Evolutionary conservation across 805 yeast genomes (phyloP), one percentile per base, ranked within the genome.

Genomic region (Wickerhamomyces subpelliculosus): DNA sequence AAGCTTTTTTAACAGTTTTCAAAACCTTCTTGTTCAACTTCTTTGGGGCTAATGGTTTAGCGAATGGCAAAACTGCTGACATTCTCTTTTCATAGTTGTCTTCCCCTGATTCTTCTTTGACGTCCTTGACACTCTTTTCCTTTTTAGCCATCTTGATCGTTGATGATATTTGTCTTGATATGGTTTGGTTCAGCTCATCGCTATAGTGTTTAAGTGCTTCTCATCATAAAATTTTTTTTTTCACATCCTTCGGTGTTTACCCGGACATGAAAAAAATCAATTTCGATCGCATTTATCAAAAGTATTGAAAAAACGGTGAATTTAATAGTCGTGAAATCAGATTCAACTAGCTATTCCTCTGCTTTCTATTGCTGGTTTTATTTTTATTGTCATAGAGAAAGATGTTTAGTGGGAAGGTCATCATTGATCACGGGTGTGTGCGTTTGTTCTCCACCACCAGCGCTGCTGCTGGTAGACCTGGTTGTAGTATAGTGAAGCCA

Each of bases 1-100:
- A 88, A 9, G 98, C 97, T 64, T 87, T 90, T 75, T 93, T 93
- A 47, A 93, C 94, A 32, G 96, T 86, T 69, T 93, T 93, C 58
- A 94, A 75, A 14, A 90, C 82, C 66, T 90, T 93, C 68, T 93
- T 93, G 72, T 93, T 93, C 60, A 90, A 70, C 64, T 93, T 93
- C 70, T 93, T 93, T 32, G 96, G 78, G 13, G 99, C 99, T 52
- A 93, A 73, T 43, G 99, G 99, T 56, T 78, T 71, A 38, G 98
- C 96, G 64, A 93, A 90, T 39, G 96, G 83, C 50, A 93, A 72
- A 41, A 84, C 78, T 17, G 96, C 97, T 36, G 95, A 81, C 65
- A 93, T 66, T 66, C 97, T 80, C 57, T 74, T 73, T 45, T 93
- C 98, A 67, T 93, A 93, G 76, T 90, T 88, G 62, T 86, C 95